phyloP scores from a whole-genome alignment of 768 basidiomycete genomes.

The Leccinum subgranulosum region DNA sequence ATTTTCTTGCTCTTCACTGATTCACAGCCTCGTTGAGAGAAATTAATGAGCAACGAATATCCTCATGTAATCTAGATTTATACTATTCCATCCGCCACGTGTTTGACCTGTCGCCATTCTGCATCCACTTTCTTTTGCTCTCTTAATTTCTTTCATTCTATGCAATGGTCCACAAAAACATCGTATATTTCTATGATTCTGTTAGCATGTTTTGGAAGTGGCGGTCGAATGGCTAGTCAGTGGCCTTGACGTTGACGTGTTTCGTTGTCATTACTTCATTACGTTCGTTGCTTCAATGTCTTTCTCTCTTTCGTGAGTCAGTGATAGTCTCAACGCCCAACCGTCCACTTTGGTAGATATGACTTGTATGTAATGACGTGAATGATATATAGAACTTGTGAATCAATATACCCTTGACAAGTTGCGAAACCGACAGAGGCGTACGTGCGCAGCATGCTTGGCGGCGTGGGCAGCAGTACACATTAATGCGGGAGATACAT shows the following conservation, averaged over 20 bases:
- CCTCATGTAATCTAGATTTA: constrained; percentile 34
- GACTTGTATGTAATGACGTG: constrained; percentile 1
- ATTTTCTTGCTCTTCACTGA: constrained; percentile 19
- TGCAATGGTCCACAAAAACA: constrained; percentile 19
- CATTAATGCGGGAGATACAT: background rate
- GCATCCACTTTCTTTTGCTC: constrained; percentile 20
- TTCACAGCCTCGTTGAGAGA: constrained; percentile 9
- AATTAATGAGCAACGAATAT: constrained; percentile 30
- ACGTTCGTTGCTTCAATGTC: constrained; percentile 5
- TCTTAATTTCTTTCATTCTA: constrained; percentile 8
- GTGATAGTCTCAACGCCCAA: background rate
- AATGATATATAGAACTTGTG: constrained; percentile 1
- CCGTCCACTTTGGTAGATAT: background rate
- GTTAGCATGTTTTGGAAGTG: constrained; percentile 8
- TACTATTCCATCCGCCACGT: constrained; percentile 16
- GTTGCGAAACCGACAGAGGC: background rate
- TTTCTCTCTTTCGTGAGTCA: background rate
- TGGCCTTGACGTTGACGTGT: background rate
- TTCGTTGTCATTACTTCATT: constrained; percentile 3
- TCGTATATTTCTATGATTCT: constrained; percentile 11
- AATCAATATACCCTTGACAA: background rate
- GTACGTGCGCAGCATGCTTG: background rate
- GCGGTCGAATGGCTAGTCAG: background rate
- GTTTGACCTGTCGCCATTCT: constrained; percentile 12
- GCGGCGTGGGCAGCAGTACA: background rate